phyloP scores from a whole-genome alignment of 164 flowering plant genomes.

The Aristolochia californica region DNA sequence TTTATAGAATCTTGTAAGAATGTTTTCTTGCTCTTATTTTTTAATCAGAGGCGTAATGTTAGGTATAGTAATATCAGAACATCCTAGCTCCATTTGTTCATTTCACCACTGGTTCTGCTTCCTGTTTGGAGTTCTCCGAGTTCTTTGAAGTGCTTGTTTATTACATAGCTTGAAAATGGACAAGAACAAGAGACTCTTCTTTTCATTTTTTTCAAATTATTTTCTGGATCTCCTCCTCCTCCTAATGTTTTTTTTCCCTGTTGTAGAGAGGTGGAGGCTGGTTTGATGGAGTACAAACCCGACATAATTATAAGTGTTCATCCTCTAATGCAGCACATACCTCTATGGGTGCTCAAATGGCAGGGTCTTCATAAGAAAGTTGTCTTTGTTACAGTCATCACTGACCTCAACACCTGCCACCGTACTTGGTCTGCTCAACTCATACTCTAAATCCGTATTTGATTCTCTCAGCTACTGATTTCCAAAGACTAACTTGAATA shows the following conservation, averaged over 20 bases:
- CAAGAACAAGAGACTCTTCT: too few species aligned
- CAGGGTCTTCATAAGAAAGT: slow-evolving; percentile 87
- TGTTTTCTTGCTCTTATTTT: neutral
- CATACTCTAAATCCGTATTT: neutral
- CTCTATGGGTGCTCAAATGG: slow-evolving; percentile 93
- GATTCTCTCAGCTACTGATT: too few species aligned
- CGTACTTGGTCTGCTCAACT: slow-evolving; percentile 66
- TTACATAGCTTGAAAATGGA: too few species aligned
- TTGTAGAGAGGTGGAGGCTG: slow-evolving; percentile 88
- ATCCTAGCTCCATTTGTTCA: too few species aligned
- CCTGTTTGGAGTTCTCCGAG: too few species aligned
- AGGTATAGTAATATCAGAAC: neutral
- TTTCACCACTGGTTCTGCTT: too few species aligned
- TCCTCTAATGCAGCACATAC: slow-evolving; percentile 97
- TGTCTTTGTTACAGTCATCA: slow-evolving; percentile 83
- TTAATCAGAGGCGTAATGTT: neutral
- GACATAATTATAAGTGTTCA: slow-evolving; percentile 95
- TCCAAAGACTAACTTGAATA: too few species aligned
- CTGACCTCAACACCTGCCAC: slow-evolving; percentile 89
- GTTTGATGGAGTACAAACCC: slow-evolving; percentile 95
- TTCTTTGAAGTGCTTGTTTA: too few species aligned
- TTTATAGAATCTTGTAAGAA: too few species aligned
- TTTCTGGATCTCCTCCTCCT: too few species aligned
- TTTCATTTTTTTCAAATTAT: too few species aligned
- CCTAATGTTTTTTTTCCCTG: slow-evolving; percentile 1